Percentiles rank a stretch among this genome's conserved stretches.
These are phyloP conservation scores for Aspergillus flavus DNA, from an alignment of 2,329 filamentous ascomycete genomes.

Conservation along the genomic window DNA sequence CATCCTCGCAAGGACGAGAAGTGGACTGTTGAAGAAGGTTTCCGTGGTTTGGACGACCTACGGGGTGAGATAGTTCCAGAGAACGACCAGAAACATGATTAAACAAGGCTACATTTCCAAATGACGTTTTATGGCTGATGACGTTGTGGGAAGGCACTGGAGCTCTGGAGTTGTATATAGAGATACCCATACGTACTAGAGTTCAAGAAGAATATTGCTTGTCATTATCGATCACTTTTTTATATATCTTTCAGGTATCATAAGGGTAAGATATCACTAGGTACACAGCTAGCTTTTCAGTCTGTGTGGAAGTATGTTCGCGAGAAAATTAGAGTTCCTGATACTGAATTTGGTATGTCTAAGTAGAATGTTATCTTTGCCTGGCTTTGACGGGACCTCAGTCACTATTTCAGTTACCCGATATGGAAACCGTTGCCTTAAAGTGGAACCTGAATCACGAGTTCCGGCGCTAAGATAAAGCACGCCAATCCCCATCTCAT, in stretches of 20 bases:
- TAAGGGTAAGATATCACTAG: not conserved
- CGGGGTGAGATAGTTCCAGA: conserved; percentile 17
- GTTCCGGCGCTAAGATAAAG: conserved; percentile 7
- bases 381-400: not conserved
- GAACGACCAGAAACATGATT: not conserved
- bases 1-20: conserved; percentile 61
- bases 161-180: conserved; percentile 12
- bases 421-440: not conserved
- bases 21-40: conserved; percentile 89
- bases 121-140: conserved; percentile 1
- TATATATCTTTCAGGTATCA: not conserved
- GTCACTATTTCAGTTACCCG: not conserved
- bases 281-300: not conserved
- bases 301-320: not conserved
- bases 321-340: too few species aligned
- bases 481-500: not conserved
- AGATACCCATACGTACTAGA: conserved; percentile 14
- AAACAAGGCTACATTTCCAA: not conserved
- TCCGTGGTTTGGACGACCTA: conserved; percentile 67
- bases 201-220: not conserved
- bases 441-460: conserved; percentile 14
- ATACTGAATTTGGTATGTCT: not conserved
- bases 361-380: not conserved
- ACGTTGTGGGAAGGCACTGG: not conserved
- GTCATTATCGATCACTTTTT: not conserved